Percentiles rank a stretch among this genome's conserved stretches.
phyloP scores from a whole-genome alignment of 306 rosid genomes.

The Prunus mongolica region DNA sequence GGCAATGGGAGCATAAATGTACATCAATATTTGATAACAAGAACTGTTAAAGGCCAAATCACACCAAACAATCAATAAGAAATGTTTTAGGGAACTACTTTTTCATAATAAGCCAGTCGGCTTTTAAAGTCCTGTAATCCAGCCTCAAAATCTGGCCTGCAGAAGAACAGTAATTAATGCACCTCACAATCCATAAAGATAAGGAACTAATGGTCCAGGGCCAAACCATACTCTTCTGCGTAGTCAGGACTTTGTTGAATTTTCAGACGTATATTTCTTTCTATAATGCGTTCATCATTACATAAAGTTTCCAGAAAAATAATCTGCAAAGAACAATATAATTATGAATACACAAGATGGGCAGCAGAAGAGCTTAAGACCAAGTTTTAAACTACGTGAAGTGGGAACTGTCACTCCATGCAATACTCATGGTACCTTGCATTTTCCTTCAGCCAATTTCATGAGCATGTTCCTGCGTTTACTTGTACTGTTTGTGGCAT shows the following conservation, averaged over 20 bases:
- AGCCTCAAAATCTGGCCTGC: slow-evolving; percentile 95
- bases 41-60: slow-evolving; percentile 14
- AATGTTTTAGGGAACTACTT: slow-evolving; percentile 36
- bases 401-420: slow-evolving; percentile 18
- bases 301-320: slow-evolving; percentile 96
- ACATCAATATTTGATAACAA: neutral
- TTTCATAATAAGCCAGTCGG: slow-evolving; percentile 81
- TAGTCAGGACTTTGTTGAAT: slow-evolving; percentile 99
- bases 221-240: slow-evolving; percentile 87
- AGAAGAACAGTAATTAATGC: slow-evolving; percentile 28
- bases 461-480: slow-evolving; percentile 90
- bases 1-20: slow-evolving; percentile 24
- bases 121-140: slow-evolving; percentile 83
- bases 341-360: neutral
- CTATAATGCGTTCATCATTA: slow-evolving; percentile 85
- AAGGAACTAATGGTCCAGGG: slow-evolving; percentile 24
- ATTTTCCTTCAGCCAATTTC: slow-evolving; percentile 97
- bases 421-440: slow-evolving; percentile 66
- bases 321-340: slow-evolving; percentile 50
- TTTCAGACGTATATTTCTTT: slow-evolving; percentile 91
- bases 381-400: slow-evolving; percentile 10
- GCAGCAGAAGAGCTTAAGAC: slow-evolving; percentile 15
- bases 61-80: slow-evolving; percentile 21
- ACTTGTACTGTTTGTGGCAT: slow-evolving; percentile 90
- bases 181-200: slow-evolving; percentile 14